phyloP scores from a whole-genome alignment of 2,329 filamentous ascomycete genomes.

The Colletotrichum cordylinicola region DNA sequence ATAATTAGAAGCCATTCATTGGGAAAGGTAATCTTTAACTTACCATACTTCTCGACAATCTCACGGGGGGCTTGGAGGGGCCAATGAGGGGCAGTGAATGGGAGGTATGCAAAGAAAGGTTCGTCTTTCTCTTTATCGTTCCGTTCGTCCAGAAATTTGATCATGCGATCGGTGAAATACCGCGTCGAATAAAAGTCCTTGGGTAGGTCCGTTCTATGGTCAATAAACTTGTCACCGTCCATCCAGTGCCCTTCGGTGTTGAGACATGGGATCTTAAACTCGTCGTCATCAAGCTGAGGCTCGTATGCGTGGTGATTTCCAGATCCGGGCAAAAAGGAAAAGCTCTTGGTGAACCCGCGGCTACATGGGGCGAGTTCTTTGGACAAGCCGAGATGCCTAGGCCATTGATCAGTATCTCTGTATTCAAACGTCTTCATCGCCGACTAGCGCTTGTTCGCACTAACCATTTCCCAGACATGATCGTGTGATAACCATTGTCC shows the following conservation, averaged over 20 bases:
- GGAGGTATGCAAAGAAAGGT: slow-evolving; percentile 56
- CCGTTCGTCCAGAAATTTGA: slow-evolving; percentile 44
- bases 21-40: not conserved
- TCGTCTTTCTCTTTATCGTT: slow-evolving; percentile 37
- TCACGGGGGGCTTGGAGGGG: slow-evolving; percentile 51
- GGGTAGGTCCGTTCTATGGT: slow-evolving; percentile 37
- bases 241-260: slow-evolving; percentile 34
- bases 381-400: slow-evolving; percentile 40
- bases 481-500: slow-evolving; percentile 35
- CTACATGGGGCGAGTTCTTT: slow-evolving; percentile 39
- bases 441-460: not conserved
- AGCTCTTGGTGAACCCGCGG: slow-evolving; percentile 46
- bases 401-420: not conserved
- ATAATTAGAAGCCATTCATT: slow-evolving; percentile 20
- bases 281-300: slow-evolving; percentile 35
- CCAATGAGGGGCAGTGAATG: slow-evolving; percentile 60
- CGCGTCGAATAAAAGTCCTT: slow-evolving; percentile 51
- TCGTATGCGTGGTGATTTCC: slow-evolving; percentile 62
- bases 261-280: not conserved
- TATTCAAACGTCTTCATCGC: not conserved
- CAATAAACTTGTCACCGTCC: slow-evolving; percentile 47
- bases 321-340: slow-evolving; percentile 45
- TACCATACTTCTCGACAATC: slow-evolving; percentile 14
- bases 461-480: slow-evolving; percentile 38
- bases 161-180: slow-evolving; percentile 47